Conservation (phyloP, 495 filamentous ascomycete genomes). For the Cenococcum geophilum region DNA sequence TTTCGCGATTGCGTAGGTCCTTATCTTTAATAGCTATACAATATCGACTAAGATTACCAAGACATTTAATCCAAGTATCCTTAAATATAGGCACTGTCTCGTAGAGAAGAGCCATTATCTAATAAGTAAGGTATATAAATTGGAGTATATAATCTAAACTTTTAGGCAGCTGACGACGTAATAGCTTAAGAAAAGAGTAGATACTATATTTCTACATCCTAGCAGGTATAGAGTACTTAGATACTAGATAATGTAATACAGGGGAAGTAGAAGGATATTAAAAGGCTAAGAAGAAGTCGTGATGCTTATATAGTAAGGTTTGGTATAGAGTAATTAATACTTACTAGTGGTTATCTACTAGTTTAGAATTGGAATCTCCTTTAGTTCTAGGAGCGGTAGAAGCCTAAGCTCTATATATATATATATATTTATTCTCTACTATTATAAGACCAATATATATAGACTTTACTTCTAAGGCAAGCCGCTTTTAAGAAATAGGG, state of each 20-base stretch:
- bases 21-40: slow-evolving; percentile 75
- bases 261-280: too few species aligned
- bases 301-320: too few species aligned
- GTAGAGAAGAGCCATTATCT: too few species aligned
- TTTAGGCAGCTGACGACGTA: slow-evolving; percentile 60
- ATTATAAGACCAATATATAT: too few species aligned
- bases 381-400: slow-evolving; percentile 12
- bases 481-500: slow-evolving; percentile 29
- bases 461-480: too few species aligned
- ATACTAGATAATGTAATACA: too few species aligned
- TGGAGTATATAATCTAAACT: slow-evolving; percentile 73
- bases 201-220: too few species aligned
- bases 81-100: too few species aligned
- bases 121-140: slow-evolving; percentile 76
- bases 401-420: slow-evolving; percentile 53
- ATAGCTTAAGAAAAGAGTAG: too few species aligned
- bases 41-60: slow-evolving; percentile 70
- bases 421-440: slow-evolving; percentile 74
- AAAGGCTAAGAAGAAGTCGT: too few species aligned
- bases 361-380: slow-evolving; percentile 32
- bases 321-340: too few species aligned
- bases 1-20: slow-evolving; percentile 62
- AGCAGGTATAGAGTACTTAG: too few species aligned
- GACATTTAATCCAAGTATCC: slow-evolving; percentile 88
- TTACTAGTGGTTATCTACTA: slow-evolving; percentile 64